phyloP scores from a whole-genome alignment of 805 yeast species.

The Brettanomyces anomalus region DNA sequence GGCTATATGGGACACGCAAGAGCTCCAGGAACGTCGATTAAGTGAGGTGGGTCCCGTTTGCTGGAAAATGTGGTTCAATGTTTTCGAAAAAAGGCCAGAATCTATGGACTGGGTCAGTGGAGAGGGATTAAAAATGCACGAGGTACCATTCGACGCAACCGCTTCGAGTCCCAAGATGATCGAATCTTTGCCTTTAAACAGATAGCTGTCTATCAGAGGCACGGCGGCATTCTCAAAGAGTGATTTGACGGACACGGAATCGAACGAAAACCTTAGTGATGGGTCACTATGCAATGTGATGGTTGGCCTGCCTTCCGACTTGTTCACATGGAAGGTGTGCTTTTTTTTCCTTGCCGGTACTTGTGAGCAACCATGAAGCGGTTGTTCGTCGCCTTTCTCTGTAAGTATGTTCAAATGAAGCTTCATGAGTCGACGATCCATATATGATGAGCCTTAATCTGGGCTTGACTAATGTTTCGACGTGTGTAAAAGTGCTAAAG shows the following conservation, averaged over 20 bases:
- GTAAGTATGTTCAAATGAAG: slow-evolving; percentile 4
- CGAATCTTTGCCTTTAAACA: slow-evolving; percentile 29
- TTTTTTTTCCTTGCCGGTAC: background rate
- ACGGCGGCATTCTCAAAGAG: slow-evolving; percentile 19
- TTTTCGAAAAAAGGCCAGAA: slow-evolving; percentile 8
- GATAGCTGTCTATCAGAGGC: slow-evolving; percentile 24
- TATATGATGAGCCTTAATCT: background rate
- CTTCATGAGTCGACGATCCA: slow-evolving; percentile 21
- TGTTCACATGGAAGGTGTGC: background rate
- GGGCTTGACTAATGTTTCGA: too few relatives aligned
- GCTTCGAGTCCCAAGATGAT: too few relatives aligned
- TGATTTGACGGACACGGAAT: background rate
- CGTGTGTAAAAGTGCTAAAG: too few relatives aligned
- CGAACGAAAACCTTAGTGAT: background rate
- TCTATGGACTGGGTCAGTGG: slow-evolving; percentile 1
- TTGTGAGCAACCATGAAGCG: background rate
- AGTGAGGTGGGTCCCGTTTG: slow-evolving; percentile 5
- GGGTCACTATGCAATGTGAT: too few relatives aligned
- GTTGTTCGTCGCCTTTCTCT: background rate
- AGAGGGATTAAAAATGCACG: slow-evolving; percentile 19
- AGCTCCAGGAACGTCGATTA: slow-evolving; percentile 2
- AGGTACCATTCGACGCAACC: too few relatives aligned
- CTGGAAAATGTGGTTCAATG: slow-evolving; percentile 18
- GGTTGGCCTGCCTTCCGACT: background rate
- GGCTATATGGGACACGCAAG: background rate